Base-by-base conservation (phyloP, 768 basidiomycete genomes). In the Pholiota microspora region DNA sequence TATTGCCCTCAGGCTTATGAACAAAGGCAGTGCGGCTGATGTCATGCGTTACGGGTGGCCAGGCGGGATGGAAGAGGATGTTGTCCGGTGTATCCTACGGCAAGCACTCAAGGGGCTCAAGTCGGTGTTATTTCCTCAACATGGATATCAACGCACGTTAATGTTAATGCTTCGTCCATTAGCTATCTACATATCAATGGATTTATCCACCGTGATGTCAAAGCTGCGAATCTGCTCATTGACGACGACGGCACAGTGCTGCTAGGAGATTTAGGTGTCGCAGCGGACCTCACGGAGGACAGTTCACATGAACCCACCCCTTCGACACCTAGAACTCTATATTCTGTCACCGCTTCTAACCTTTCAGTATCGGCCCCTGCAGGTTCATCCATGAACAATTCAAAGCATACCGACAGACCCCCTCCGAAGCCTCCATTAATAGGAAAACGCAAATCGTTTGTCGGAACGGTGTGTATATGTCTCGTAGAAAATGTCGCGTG, bases 161-260 rank as follows among this genome's bases (percentile, higher is more conserved):
- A 55, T 55, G 31, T 45, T 15, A n/a, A n/a, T n/a, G n/a, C 35
- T 38, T 31, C 46, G 25, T 25, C n/a, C n/a, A 35, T 21, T 29
- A 92, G 89, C 60, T 93, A 94, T 60, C 79, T 94, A n/a, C 92
- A 95, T 63, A 77, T 82, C 51, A 95, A 94, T 57, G 91, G 89
- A 0, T 89, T 92, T 67, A 89, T 93, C n/a, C 92, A 98, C 66
- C 84, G 95, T 24, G 95, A 98, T 64, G 70, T 98, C 63, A 98
- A 98, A 71, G 92, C 93, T 3, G 95, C 92, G 10, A 98, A 98
- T 65, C 77, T 98, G 8, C 85, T 98, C 46, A 83, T 96, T 50
- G 93, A 95, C 61, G 88, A 94, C 57, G 88, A 92, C 58, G 91
- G 92, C 48, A 94, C 90, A 0, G 92, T 97, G 28, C 80, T 98